Conservation (phyloP, 306 rosid genomes). For the Echinosophora koreensis region DNA sequence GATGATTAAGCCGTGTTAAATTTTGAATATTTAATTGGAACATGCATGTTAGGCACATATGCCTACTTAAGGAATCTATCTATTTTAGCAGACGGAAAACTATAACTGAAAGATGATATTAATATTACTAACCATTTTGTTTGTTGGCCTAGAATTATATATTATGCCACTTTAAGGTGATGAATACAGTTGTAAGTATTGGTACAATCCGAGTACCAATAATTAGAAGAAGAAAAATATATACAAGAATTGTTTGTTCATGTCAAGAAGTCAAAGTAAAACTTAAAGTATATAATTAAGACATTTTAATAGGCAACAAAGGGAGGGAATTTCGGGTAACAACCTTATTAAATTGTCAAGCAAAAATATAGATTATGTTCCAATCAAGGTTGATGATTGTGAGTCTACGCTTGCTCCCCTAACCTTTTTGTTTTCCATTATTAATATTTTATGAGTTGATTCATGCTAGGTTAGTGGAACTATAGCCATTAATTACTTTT, state of each 20-base stretch:
- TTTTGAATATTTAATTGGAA: slow-evolving; percentile 40
- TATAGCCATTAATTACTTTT: not conserved
- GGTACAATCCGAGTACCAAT: slow-evolving; percentile 30
- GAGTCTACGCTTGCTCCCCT: slow-evolving; percentile 25
- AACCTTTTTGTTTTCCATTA: not conserved
- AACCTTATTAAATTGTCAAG: slow-evolving; percentile 38
- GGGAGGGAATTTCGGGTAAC: slow-evolving; percentile 59
- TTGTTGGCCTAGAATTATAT: slow-evolving; percentile 36
- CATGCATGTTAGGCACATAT: slow-evolving; percentile 49
- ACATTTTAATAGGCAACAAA: slow-evolving; percentile 41
- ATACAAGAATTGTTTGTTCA: not conserved
- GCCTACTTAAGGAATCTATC: slow-evolving; percentile 42
- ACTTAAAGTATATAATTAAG: slow-evolving; percentile 18
- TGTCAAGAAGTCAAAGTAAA: slow-evolving; percentile 36
- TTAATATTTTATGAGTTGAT: slow-evolving; percentile 11
- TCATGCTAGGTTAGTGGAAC: slow-evolving; percentile 17
- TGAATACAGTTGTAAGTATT: slow-evolving; percentile 37
- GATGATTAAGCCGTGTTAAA: slow-evolving; percentile 30
- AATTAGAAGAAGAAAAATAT: not conserved
- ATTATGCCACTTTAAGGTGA: slow-evolving; percentile 41
- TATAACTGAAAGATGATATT: not conserved
- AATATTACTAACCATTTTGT: slow-evolving; percentile 14
- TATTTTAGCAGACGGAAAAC: not conserved
- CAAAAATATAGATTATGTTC: slow-evolving; percentile 42
- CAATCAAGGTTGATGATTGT: slow-evolving; percentile 49